Evolutionary conservation across 768 basidiomycete species (phyloP).

Genomic region (Russula abietina): DNA sequence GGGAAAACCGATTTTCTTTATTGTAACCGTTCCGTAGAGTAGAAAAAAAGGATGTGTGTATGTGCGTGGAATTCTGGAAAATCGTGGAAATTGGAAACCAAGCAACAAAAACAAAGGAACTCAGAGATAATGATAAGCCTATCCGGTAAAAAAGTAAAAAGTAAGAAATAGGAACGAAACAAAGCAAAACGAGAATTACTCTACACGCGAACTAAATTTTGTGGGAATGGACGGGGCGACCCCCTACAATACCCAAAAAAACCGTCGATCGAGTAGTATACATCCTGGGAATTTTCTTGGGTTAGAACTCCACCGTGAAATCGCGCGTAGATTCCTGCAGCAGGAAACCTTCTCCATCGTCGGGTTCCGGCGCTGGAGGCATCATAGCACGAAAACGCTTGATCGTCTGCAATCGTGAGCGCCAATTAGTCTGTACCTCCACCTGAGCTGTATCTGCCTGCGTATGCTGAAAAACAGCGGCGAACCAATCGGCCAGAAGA

Average conservation of each 20-base stretch:
- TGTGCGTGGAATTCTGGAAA: not conserved
- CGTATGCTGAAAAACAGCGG: constrained; percentile 73
- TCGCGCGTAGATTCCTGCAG: constrained; percentile 32
- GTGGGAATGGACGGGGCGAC: not conserved
- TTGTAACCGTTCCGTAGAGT: not conserved
- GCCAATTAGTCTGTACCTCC: constrained; percentile 89
- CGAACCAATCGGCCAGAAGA: constrained; percentile 84
- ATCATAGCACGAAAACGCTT: constrained; percentile 48
- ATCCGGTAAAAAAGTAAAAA: not conserved
- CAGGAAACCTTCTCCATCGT: constrained; percentile 27
- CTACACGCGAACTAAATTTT: not conserved
- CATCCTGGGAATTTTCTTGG: not conserved
- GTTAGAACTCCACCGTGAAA: constrained; percentile 27
- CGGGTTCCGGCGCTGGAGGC: constrained; percentile 22
- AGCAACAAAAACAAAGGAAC: not conserved
- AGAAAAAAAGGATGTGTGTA: not conserved
- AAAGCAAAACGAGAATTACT: not conserved
- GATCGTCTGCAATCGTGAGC: constrained; percentile 71
- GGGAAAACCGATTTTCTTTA: not conserved
- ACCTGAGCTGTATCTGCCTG: constrained; percentile 60
- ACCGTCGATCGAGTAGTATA: no score
- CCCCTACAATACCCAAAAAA: no score
- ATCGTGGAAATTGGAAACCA: not conserved
- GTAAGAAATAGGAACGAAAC: not conserved
- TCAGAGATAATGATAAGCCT: constrained; percentile 21